Evolutionary conservation across 352 stramenopile species (phyloP), one percentile per base, ranked within the genome.

Genomic region (Aphanomyces cochlioides): DNA sequence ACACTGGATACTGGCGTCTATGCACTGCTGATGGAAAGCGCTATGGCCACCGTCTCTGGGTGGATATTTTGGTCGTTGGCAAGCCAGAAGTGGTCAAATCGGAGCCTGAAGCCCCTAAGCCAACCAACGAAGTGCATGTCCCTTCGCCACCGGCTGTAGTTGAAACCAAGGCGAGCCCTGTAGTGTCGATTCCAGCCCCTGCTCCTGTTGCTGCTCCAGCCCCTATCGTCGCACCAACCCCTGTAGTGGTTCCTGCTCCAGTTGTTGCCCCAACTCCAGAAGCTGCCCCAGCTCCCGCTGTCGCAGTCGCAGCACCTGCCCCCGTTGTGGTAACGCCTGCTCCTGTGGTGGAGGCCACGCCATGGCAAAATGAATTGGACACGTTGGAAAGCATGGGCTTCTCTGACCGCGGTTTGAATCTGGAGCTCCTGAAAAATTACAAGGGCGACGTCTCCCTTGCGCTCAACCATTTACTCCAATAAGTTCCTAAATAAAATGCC

Each of bases 1-100:
- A 95, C 81, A 95, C 89, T 47, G 87, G 87, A n/a, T 96, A 96
- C 78, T 96, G 89, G 89, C 87, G 89, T 19, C 75, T 96, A 38
- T 85, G 81, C 60, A 92, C 84, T 4, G 75, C 85, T 5, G 84
- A 94, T 36, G 87, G 86, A 59, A 92, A 88, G 41, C 84, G 86
- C 47, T 96, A 96, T 67, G 89, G 89, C 0, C 89, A 96, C 67
- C 85, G 89, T 5, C 84, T 96, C 45, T 96, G 89, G 89, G 85
- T 95, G 38, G 87, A 96, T 69, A 86, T 96, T 48, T 90, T 87
- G 37, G 85, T 94, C 36, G 81, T 84, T 66, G 59, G 59, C 13
- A 67, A 56, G 54, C 54, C 54, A 6, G 39, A 66, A 59, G 50
- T 37, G 17, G 50, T 37, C 50, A 6, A 17, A n/a, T 4, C 12